A percentile compares a stretch with the other conserved stretches of the same genome.
phyloP scores from a whole-genome alignment of 1,284 basidiomycete genomes.

The Tausonia pullulans region DNA sequence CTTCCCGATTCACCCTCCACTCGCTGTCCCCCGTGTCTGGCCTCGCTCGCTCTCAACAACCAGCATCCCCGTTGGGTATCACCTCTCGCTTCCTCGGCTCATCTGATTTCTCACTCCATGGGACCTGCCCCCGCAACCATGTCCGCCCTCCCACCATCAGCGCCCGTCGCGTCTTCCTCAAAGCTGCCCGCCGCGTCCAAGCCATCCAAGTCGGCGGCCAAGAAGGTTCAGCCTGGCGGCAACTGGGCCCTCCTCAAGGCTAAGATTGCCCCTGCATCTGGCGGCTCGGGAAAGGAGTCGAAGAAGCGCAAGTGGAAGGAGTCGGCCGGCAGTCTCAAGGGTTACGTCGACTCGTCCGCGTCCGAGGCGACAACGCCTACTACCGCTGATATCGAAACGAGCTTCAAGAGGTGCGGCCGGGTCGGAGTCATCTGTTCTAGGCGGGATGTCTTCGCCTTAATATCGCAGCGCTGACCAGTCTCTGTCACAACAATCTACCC shows the following conservation, averaged over 20 bases:
- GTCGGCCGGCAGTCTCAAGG: background rate
- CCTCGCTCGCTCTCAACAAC: too few relatives aligned
- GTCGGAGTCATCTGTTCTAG: background rate
- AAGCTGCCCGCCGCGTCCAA: constrained; percentile 5
- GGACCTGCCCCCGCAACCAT: background rate
- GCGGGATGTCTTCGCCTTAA: background rate
- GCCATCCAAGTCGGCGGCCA: background rate
- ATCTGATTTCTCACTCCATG: background rate
- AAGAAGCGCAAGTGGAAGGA: constrained; percentile 9
- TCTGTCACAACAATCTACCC: background rate
- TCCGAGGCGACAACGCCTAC: background rate
- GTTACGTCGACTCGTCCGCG: background rate
- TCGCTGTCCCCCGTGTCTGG: too few relatives aligned
- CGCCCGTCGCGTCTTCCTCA: background rate
- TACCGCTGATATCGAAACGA: background rate
- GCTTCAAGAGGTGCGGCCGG: constrained; percentile 10
- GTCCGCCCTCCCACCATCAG: background rate
- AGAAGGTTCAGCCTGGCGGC: constrained; percentile 1
- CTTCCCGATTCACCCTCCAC: too few relatives aligned
- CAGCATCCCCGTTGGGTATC: background rate
- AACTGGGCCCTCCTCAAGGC: constrained; percentile 15
- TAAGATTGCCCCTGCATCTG: background rate
- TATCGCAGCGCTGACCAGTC: background rate
- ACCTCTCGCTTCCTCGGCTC: background rate
- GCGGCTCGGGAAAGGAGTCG: background rate